A percentile compares a stretch with the other conserved stretches of the same genome.
Evolutionary conservation across 23 red algal species (phyloP).

Genomic region (Pyropia haitanensis): DNA sequence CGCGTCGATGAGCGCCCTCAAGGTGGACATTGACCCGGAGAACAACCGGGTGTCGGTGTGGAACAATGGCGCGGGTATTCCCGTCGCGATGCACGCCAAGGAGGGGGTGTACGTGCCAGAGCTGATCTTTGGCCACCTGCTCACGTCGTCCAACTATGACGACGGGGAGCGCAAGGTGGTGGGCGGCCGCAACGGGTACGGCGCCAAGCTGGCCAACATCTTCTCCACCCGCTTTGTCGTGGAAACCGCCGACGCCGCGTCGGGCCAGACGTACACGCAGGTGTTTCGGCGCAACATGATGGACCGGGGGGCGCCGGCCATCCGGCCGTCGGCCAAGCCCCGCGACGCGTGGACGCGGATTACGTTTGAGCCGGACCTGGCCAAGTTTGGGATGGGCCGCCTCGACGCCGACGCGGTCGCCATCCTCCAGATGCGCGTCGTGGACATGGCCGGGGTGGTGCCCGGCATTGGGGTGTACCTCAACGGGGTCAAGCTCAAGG

Average conservation of each 20-base stretch:
- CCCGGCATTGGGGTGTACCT: slow-evolving; percentile 66
- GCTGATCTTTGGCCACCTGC: slow-evolving; percentile 95
- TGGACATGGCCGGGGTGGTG: slow-evolving; percentile 85
- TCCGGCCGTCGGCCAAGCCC: slow-evolving; percentile 34
- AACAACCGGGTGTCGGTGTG: slow-evolving; percentile 71
- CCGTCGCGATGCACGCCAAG: slow-evolving; percentile 83
- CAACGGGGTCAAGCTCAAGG: slow-evolving; percentile 56
- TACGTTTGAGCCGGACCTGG: slow-evolving; percentile 84
- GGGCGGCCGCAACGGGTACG: slow-evolving; percentile 93
- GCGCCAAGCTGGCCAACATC: slow-evolving; percentile 98
- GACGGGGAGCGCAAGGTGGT: slow-evolving; percentile 87
- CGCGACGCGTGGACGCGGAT: slow-evolving; percentile 76
- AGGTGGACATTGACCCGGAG: slow-evolving; percentile 80
- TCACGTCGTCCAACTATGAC: slow-evolving; percentile 96
- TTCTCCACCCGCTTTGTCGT: slow-evolving; percentile 81
- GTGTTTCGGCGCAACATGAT: slow-evolving; percentile 88
- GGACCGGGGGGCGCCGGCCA: slow-evolving; percentile 41
- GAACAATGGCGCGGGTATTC: slow-evolving; percentile 89
- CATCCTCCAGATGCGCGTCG: slow-evolving; percentile 81
- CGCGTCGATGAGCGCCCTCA: slow-evolving; percentile 55
- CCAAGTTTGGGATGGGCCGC: slow-evolving; percentile 72
- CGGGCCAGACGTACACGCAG: slow-evolving; percentile 65
- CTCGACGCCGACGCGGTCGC: slow-evolving; percentile 84
- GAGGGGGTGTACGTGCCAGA: slow-evolving; percentile 96
- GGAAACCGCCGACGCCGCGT: slow-evolving; percentile 75